phyloP scores from a whole-genome alignment of 257 asterid genomes.

The Catharanthus roseus region DNA sequence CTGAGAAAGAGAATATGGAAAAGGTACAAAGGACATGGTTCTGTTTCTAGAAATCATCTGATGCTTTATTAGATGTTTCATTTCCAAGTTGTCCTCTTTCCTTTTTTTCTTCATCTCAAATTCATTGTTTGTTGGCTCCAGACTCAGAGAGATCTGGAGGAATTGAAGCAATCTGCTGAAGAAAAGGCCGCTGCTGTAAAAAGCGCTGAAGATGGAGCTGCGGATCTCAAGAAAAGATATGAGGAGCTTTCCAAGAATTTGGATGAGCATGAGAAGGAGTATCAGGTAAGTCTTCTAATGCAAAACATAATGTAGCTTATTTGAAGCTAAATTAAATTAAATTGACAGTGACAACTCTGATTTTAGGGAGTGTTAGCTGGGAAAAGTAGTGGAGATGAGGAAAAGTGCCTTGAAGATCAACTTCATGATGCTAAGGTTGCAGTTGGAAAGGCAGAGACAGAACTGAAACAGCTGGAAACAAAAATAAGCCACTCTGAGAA shows the following conservation, averaged over 20 bases:
- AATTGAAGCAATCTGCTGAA: slow-evolving; percentile 68
- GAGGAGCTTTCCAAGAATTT: slow-evolving; percentile 73
- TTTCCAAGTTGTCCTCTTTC: slow-evolving; percentile 9
- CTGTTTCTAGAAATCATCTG: not conserved
- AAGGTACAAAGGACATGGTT: slow-evolving; percentile 41
- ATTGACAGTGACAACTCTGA: slow-evolving; percentile 1
- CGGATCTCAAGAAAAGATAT: slow-evolving; percentile 53
- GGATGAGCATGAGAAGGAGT: slow-evolving; percentile 85
- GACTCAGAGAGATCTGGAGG: slow-evolving; percentile 68
- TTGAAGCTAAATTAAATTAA: slow-evolving; percentile 9
- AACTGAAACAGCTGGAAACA: slow-evolving; percentile 89
- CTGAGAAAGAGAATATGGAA: slow-evolving; percentile 59
- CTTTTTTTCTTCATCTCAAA: slow-evolving; percentile 13
- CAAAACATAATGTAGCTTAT: not conserved
- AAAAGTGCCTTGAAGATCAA: slow-evolving; percentile 98
- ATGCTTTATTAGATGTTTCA: slow-evolving; percentile 1
- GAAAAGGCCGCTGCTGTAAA: slow-evolving; percentile 62
- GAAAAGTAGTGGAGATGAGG: slow-evolving; percentile 90
- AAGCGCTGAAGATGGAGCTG: slow-evolving; percentile 83
- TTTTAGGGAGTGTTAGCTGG: slow-evolving; percentile 93
- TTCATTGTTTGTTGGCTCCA: slow-evolving; percentile 25
- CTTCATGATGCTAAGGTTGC: slow-evolving; percentile 84
- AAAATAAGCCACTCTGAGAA: slow-evolving; percentile 75
- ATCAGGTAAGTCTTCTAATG: slow-evolving; percentile 46
- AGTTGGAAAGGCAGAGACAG: slow-evolving; percentile 88